Evolutionary conservation across 129 eudicot genomes (phyloP), one percentile per base, ranked within the genome.

Genomic region (Tagetes erecta): DNA sequence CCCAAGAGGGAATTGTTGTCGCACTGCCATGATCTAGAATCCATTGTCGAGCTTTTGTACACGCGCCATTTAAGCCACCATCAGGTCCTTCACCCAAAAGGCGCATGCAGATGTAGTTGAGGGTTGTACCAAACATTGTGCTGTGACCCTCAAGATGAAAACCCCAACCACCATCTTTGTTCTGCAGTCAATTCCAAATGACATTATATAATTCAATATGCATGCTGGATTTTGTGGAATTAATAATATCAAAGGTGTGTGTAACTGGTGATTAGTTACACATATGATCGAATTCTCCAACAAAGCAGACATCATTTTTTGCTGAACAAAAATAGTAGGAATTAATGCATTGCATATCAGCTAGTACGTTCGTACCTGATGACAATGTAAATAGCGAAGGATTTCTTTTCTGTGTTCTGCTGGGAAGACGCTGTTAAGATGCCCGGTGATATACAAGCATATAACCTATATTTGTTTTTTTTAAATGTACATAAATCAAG

Each of bases 131-230:
- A 77, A 90, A 87, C 92, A 87, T 90, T 13, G 82, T 85, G 82
- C 96, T 90, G 47, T 80, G 83, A 3, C 96, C 96, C 53, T 85
- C 93, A 6, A 83, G 72, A 67, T 90, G 93, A 14, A 90, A 71
- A 14, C 96, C 96, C 88, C 96, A 90, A 0, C 96, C 96, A 41
- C 92, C 92, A 58, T 90, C 96, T 75, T 87, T 83, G 62, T 90
- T 90, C 92, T 89, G 27, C 27, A 75, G 42, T 0, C 6, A 35
- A 41, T 14, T 8, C 13, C 46, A 74, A 3, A 3, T 71, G 8
- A 68, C 38, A 33, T 31, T 20, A 20, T 20, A 20, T 20, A 20
- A 20, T 20, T 20, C 27, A 20, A 20, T 20, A 20, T 20, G 27
- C 27, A 20, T 20, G 27, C 27, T 20, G 27, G 27, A 20, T 20